Conservation (phyloP, 2,329 filamentous ascomycete species). For the Aspergillus phoenicis region DNA sequence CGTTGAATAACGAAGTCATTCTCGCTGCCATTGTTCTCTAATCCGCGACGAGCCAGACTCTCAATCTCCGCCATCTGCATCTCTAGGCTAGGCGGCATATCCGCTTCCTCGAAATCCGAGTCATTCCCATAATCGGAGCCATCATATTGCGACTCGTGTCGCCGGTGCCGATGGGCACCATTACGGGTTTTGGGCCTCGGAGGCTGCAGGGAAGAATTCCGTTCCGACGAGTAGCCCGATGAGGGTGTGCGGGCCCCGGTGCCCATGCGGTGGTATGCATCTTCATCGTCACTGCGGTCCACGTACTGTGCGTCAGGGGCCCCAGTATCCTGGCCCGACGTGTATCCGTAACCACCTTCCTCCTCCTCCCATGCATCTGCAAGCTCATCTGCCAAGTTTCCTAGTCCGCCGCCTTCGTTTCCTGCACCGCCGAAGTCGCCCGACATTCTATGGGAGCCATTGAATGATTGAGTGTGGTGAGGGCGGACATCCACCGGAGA, state of each 20-base stretch:
- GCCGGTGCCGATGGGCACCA: slow-evolving; percentile 38
- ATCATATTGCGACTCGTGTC: slow-evolving; percentile 54
- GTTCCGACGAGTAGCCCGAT: slow-evolving; percentile 26
- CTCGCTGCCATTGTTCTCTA: slow-evolving; percentile 55
- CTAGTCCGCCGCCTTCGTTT: slow-evolving; percentile 52
- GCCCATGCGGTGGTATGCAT: slow-evolving; percentile 33
- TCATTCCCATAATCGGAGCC: slow-evolving; percentile 62
- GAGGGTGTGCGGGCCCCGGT: slow-evolving; percentile 27
- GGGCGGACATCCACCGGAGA: slow-evolving; percentile 45
- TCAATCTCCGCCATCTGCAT: slow-evolving; percentile 59
- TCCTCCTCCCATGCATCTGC: slow-evolving; percentile 61
- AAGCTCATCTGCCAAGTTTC: slow-evolving; percentile 65
- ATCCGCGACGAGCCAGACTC: slow-evolving; percentile 55
- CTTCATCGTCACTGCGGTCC: slow-evolving; percentile 36
- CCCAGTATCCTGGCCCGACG: slow-evolving; percentile 39
- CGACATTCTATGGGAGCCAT: slow-evolving; percentile 40
- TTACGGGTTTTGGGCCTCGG: slow-evolving; percentile 45
- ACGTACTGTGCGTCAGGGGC: slow-evolving; percentile 33
- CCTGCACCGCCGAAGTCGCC: slow-evolving; percentile 40
- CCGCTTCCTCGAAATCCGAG: slow-evolving; percentile 56
- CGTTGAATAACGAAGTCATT: slow-evolving; percentile 56
- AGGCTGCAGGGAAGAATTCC: slow-evolving; percentile 33
- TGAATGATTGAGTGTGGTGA: slow-evolving; percentile 39
- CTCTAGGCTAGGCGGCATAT: slow-evolving; percentile 59
- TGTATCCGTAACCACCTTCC: slow-evolving; percentile 50